These are phyloP conservation scores for Arachnomyces sp. DNA, from an alignment of 2,329 filamentous ascomycete genomes.

Conservation along the genomic window DNA sequence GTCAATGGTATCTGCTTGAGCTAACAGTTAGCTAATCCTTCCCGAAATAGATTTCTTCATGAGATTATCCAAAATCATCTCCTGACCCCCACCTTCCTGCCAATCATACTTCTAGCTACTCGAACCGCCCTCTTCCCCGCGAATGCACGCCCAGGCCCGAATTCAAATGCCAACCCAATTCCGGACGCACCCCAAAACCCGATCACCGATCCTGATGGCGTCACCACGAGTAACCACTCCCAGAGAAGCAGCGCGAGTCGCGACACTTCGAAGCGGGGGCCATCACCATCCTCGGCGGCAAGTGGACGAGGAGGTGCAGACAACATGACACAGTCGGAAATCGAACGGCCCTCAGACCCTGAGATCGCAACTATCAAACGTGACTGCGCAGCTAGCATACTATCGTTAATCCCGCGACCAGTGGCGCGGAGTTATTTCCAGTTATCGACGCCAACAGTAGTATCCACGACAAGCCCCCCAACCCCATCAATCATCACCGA, in stretches of 20 bases:
- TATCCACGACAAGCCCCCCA: not conserved
- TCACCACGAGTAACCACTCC: not conserved
- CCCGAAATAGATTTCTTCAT: conserved; percentile 33
- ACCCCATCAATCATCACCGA: not conserved
- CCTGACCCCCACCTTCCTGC: conserved; percentile 56
- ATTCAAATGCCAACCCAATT: conserved; percentile 13
- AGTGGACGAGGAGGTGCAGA: conserved; percentile 2
- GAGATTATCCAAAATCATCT: conserved; percentile 50
- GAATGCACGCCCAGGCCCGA: conserved; percentile 62
- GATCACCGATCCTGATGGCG: conserved; percentile 1
- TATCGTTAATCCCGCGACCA: conserved; percentile 35
- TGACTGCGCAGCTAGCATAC: conserved; percentile 35
- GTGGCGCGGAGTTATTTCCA: conserved; percentile 39
- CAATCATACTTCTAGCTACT: conserved; percentile 51
- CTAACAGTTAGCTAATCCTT: not conserved
- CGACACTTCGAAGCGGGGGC: no score
- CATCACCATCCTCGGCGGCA: not conserved
- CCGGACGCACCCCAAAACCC: conserved; percentile 12
- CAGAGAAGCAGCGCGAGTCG: conserved; percentile 6
- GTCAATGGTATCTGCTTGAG: not conserved
- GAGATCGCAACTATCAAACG: conserved; percentile 35
- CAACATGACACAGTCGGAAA: conserved; percentile 9
- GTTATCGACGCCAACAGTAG: conserved; percentile 9
- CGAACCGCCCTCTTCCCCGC: conserved; percentile 79
- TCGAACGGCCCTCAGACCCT: conserved; percentile 16